Base-by-base conservation (phyloP, 768 basidiomycete genomes). In the Podaxis sp. region DNA sequence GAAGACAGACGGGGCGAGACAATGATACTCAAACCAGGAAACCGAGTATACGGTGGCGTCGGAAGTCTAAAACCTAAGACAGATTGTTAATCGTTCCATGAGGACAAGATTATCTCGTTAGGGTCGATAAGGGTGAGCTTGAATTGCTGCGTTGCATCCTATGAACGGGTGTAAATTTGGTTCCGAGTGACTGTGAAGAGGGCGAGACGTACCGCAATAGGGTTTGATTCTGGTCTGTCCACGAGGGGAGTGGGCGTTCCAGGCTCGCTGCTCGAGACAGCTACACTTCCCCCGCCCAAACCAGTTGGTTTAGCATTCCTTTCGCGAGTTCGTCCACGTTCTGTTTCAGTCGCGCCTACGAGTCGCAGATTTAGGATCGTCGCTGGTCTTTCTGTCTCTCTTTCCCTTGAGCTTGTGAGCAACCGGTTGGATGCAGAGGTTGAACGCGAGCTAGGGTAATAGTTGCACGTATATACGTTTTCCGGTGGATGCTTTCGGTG, bases 341-440 rank as follows among this genome's bases (percentile, higher is more conserved):
- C 61, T 17, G 63, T 67, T 26, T 68, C 70, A 7, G 59, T 63
- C 46, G 69, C 70, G 3, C 70, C 72, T 26, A 77, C 75, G 7
- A 76, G 63, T 36, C 73, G 68, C 3, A 76, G 68, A 46, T 75
- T 75, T 19, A 77, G 61, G 19, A 75, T 72, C 1, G 72, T 71
- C 3, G 71, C 70, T 12, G 73, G 68, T 30, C 63, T 66, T 13
- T 36, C 61, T 0, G 69, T 65, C 51, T 68, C 71, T 22, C 65
- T 69, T 13, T 46, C 62, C 56, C 36, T 63, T 15, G 28, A 28
- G 9, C 33, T n/a, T 28, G 61, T 40, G 8, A 22, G 44, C 15
- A n/a, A 33, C 52, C 46, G 2, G 12, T 62, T 38, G 48, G 63
- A 69, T 13, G 54, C 63, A 5, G 67, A 57, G 17, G 40, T 36